Conservation (phyloP, 2,329 filamentous ascomycete genomes). For the Ascomycota sp. region DNA sequence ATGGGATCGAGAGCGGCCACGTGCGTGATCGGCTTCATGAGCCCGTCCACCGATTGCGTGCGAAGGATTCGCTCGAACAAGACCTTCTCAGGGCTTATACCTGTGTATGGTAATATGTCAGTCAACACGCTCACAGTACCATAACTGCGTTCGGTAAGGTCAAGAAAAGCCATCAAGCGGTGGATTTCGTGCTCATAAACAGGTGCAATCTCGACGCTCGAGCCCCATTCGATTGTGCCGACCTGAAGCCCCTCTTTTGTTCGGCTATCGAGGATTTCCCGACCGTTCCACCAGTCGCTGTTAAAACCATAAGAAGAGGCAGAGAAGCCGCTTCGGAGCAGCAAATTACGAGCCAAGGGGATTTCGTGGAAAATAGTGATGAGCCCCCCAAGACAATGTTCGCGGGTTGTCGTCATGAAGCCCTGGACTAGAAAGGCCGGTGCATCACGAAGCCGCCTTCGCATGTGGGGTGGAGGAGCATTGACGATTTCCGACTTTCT, state of each 20-base stretch:
- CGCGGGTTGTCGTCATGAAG: conserved; percentile 9
- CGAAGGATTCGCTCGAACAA: conserved; percentile 27
- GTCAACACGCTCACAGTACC: conserved; percentile 30
- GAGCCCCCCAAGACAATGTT: conserved; percentile 28
- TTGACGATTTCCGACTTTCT: conserved; percentile 7
- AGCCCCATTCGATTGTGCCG: conserved; percentile 11
- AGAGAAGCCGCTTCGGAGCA: conserved; percentile 23
- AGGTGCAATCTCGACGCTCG: conserved; percentile 10
- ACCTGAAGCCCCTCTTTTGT: conserved; percentile 13
- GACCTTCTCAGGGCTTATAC: conserved; percentile 16
- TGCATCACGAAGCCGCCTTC: conserved; percentile 18
- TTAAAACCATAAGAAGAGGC: conserved; percentile 31
- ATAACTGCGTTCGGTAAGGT: conserved; percentile 37
- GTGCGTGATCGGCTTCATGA: conserved; percentile 12
- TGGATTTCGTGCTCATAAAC: conserved; percentile 34
- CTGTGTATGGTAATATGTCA: conserved; percentile 14
- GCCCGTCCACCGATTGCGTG: conserved; percentile 8
- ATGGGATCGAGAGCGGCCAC: conserved; percentile 11
- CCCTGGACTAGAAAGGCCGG: conserved; percentile 31
- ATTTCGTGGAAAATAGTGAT: conserved; percentile 40
- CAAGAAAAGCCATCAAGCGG: conserved; percentile 42
- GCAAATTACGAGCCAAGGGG: conserved; percentile 32
- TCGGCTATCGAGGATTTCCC: conserved; percentile 23
- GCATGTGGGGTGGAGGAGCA: conserved; percentile 16
- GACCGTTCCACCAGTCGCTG: conserved; percentile 41